Base-by-base conservation (phyloP, 2,329 filamentous ascomycete genomes). In the Cladorrhinum sp. region DNA sequence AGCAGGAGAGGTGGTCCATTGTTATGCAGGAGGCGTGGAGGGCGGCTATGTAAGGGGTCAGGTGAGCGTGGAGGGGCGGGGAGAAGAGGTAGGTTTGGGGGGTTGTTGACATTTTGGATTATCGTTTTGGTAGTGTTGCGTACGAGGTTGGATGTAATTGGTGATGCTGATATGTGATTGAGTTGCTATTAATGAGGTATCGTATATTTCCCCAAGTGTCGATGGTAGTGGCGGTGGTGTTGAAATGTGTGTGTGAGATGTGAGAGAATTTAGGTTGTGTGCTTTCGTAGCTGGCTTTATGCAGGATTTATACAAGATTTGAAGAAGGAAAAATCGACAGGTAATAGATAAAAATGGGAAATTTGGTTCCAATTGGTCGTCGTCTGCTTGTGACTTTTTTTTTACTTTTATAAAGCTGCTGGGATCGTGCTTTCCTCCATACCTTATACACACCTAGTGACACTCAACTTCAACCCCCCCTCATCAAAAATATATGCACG, bases 1-100 rank as follows among this genome's bases (percentile, higher is more conserved):
- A 77, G 32, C 20, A n/a, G 23, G 53, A 20, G 63, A 80, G 81
- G 67, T 79, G 76, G 72, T 85, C 84, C 61, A 79, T 74, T 3
- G 79, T 81, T 69, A 88, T 85, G 72, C 84, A 86, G 13, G 79
- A 77, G 61, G 78, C 80, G 65, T 87, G 85, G 23, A 88, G 76
- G 51, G 79, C 77, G 36, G 83, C 84, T 18, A 88, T 76, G 67
- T 83, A 82, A 16, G 80, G 78, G 23, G 85, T 76, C 22, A 87
- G 77, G 67, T 82, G 78, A 25, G 73, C 68, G 66, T 87, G 81
- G 36, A 74, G 70, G 7, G 68, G 69, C 2, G 77, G 72, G 24
- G 75, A 72, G 71, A 81, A 84, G 65, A 79, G 64, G 54, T 76
- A 68, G 27, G 78, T 75, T 54, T 70, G 71, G 54, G 72, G 72